Evolutionary conservation across 352 stramenopile genomes (phyloP), one percentile per base, ranked within the genome.

Genomic region (Globisporangium megalacanthum): DNA sequence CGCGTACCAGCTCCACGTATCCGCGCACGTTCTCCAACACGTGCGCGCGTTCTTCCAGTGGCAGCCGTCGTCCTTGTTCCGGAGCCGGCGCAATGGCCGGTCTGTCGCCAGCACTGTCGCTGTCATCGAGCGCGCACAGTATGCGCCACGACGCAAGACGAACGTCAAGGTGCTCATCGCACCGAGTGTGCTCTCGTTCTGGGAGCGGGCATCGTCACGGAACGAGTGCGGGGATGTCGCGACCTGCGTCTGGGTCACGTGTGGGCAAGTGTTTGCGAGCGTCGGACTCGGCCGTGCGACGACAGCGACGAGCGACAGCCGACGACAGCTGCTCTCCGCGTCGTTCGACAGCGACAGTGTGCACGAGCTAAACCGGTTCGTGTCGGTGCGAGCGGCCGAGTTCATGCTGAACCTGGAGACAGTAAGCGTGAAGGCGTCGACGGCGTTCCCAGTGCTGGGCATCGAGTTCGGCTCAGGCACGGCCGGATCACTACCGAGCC

Each of bases 401-500:
- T 67, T 86, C 54, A 77, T 86, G 64, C n/a, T 83, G n/a, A 89
- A 75, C 56, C 17, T 83, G 6, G 81, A 91, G 54, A 83, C 80
- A 39, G 59, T 91, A 52, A 60, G 58, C 8, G 49, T 83, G 13
- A 74, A 80, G n/a, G 80, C 69, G 0, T 87, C 77, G 11, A 54
- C 67, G 17, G 47, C 70, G 0, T 67, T 76, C 41, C 63, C 66
- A 19, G 49, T 76, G 6, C 54, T 88, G 29, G 46, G 52, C 20
- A 73, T 88, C 22, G 44, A 69, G n/a, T 79, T 83, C 61, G 68
- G 68, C 50, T 72, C 57, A 4, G 66, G 65, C 22, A 68, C 60
- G 15, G 52, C 75, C 10, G 72, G 73, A 3, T 61, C 70, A 17
- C 60, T 73, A 1, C 58, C 70, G 11, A 68, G 65, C 45, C 63